These are phyloP conservation scores for Fusarium gaditjirri DNA, from an alignment of 2,329 filamentous ascomycete genomes.

Conservation along the genomic window DNA sequence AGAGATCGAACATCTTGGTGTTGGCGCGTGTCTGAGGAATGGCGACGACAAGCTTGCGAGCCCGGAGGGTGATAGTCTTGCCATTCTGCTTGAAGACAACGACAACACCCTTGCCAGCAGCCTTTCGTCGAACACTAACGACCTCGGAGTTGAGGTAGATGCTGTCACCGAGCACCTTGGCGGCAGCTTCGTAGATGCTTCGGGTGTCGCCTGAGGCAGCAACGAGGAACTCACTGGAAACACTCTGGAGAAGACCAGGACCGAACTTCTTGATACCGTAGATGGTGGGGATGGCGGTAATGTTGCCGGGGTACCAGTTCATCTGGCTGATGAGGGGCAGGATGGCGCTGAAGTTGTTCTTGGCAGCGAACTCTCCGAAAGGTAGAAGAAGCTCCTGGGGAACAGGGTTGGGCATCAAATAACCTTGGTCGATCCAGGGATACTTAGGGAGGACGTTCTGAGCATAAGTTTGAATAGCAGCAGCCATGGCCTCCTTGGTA, in stretches of 20 bases:
- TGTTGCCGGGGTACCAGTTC: conserved; percentile 35
- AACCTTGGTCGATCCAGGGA: conserved; percentile 37
- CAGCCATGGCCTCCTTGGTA: not conserved
- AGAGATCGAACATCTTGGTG: conserved; percentile 8
- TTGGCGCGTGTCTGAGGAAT: conserved; percentile 32
- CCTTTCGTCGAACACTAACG: not conserved
- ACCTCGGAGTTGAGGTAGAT: conserved; percentile 22
- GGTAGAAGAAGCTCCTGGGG: conserved; percentile 32
- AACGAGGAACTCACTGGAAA: conserved; percentile 12
- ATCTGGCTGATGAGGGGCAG: conserved; percentile 23
- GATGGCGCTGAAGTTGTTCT: conserved; percentile 28
- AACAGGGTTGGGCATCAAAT: conserved; percentile 22
- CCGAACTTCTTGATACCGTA: conserved; percentile 39
- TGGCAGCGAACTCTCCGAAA: conserved; percentile 29
- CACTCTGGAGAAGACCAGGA: conserved; percentile 16
- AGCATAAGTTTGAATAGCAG: conserved; percentile 13
- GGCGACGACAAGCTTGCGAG: conserved; percentile 33
- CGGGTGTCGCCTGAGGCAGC: conserved; percentile 17
- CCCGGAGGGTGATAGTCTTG: not conserved
- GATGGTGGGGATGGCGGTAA: conserved; percentile 22
- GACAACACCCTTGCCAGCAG: not conserved
- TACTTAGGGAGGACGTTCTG: conserved; percentile 29
- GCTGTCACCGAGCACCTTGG: not conserved
- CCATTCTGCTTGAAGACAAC: not conserved
- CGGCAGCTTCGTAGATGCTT: conserved; percentile 25